Percentiles rank a stretch among this genome's conserved stretches.
These are phyloP conservation scores for Acanthamoeba lenticulata DNA, from an alignment of 208 protist genomes.

Conservation along the genomic window DNA sequence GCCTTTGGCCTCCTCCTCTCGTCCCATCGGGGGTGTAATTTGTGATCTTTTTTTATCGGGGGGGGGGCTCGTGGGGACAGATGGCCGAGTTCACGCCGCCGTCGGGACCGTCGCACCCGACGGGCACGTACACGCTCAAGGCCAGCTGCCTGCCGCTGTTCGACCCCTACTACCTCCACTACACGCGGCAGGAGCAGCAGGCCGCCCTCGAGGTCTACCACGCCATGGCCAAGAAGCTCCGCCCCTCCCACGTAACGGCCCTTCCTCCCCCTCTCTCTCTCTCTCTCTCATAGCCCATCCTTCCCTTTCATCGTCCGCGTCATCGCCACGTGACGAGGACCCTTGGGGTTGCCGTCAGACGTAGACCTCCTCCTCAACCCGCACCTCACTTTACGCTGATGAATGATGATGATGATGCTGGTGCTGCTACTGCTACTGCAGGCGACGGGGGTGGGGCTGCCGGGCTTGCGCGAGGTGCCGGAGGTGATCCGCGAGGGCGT, in stretches of 20 bases:
- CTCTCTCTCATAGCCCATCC: not conserved
- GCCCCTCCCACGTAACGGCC: not conserved
- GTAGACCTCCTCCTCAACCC: not conserved
- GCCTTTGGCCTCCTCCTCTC: not conserved
- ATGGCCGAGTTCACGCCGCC: slow-evolving; percentile 1
- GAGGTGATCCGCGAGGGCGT: not conserved
- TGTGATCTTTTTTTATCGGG: not conserved
- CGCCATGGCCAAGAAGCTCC: not conserved
- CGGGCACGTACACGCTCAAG: slow-evolving; percentile 3
- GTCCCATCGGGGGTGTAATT: no score
- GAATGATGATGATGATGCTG: no score
- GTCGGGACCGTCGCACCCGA: not conserved
- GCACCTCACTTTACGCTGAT: no score
- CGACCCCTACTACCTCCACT: slow-evolving; percentile 37
- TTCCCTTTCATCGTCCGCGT: not conserved
- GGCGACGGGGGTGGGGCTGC: not conserved
- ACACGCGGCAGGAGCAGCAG: not conserved
- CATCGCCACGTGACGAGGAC: no score
- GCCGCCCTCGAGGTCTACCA: slow-evolving; percentile 3
- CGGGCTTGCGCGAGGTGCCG: not conserved
- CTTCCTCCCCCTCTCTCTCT: not conserved
- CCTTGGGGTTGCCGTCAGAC: no score
- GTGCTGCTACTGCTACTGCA: not conserved
- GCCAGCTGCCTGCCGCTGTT: not conserved
- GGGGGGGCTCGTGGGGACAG: not conserved